Conservation (phyloP, 2,329 filamentous ascomycete genomes). For the Nectriaceae sp. region DNA sequence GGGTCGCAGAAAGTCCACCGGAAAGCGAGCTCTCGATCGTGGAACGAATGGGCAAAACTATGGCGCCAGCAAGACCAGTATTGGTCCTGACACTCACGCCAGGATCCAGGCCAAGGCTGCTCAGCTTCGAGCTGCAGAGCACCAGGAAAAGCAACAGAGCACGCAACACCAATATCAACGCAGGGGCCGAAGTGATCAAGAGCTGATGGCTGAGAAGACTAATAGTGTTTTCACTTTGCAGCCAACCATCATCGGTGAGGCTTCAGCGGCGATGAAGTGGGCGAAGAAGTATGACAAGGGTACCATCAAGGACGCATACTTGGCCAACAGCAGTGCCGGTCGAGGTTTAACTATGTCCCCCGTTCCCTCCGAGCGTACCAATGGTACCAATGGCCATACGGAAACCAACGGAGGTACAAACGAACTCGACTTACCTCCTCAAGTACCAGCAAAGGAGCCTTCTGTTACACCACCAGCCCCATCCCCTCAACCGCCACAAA, state of each 20-base stretch:
- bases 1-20: slow-evolving; percentile 70
- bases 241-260: slow-evolving; percentile 80
- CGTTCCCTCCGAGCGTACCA: slow-evolving; percentile 37
- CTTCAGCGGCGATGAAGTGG: slow-evolving; percentile 95
- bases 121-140: slow-evolving; percentile 73
- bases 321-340: slow-evolving; percentile 72
- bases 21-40: slow-evolving; percentile 58
- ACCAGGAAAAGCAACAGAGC: slow-evolving; percentile 54
- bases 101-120: slow-evolving; percentile 90
- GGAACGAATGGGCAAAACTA: slow-evolving; percentile 42
- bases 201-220: slow-evolving; percentile 69
- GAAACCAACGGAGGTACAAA: slow-evolving; percentile 14
- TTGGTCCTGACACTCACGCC: slow-evolving; percentile 89
- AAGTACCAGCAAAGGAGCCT: slow-evolving; percentile 45
- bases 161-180: slow-evolving; percentile 42
- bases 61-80: slow-evolving; percentile 74
- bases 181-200: slow-evolving; percentile 58
- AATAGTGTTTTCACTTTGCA: slow-evolving; percentile 89
- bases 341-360: slow-evolving; percentile 54
- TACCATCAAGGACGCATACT: slow-evolving; percentile 80
- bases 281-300: slow-evolving; percentile 93
- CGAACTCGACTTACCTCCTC: slow-evolving; percentile 34
- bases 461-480: slow-evolving; percentile 15
- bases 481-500: slow-evolving; percentile 3
- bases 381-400: slow-evolving; percentile 26